phyloP scores from a whole-genome alignment of 2,329 filamentous ascomycete genomes.

The Emergomyces orientalis region DNA sequence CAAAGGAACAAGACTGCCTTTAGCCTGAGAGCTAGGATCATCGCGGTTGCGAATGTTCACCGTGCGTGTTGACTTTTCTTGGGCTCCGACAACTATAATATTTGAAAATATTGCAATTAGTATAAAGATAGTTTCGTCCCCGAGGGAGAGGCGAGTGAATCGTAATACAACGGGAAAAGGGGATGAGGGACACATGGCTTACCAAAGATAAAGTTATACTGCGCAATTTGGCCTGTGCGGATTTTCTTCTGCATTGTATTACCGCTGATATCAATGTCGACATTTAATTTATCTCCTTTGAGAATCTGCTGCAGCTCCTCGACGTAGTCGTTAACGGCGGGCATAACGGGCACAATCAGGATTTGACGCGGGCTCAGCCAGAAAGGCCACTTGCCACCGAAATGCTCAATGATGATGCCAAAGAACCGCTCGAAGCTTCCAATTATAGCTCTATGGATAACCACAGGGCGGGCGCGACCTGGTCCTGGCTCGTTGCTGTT shows the following conservation, averaged over 20 bases:
- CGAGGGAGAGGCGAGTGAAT: not conserved
- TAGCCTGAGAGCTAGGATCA: conserved; percentile 51
- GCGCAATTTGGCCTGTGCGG: conserved; percentile 38
- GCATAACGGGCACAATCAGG: conserved; percentile 44
- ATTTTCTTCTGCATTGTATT: conserved; percentile 47
- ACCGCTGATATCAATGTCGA: conserved; percentile 41
- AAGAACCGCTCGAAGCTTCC: conserved; percentile 45
- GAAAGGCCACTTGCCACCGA: conserved; percentile 45
- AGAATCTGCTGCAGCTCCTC: conserved; percentile 40
- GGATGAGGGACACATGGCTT: conserved; percentile 17
- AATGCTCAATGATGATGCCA: conserved; percentile 43
- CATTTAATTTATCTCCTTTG: conserved; percentile 37
- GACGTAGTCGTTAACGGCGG: conserved; percentile 40
- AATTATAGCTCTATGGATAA: conserved; percentile 45
- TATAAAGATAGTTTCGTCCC: conserved; percentile 13
- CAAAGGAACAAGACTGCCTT: conserved; percentile 52
- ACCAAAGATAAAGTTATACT: conserved; percentile 46
- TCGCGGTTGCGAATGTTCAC: conserved; percentile 59
- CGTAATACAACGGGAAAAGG: not conserved
- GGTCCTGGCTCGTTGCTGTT: conserved; percentile 29
- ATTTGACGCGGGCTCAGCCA: conserved; percentile 45
- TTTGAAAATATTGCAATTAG: conserved; percentile 6
- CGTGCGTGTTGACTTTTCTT: conserved; percentile 49
- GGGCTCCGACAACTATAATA: conserved; percentile 49
- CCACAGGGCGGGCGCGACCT: conserved; percentile 42